Conservation (phyloP, 805 yeast species). For the Kodamaea fukazawae region DNA sequence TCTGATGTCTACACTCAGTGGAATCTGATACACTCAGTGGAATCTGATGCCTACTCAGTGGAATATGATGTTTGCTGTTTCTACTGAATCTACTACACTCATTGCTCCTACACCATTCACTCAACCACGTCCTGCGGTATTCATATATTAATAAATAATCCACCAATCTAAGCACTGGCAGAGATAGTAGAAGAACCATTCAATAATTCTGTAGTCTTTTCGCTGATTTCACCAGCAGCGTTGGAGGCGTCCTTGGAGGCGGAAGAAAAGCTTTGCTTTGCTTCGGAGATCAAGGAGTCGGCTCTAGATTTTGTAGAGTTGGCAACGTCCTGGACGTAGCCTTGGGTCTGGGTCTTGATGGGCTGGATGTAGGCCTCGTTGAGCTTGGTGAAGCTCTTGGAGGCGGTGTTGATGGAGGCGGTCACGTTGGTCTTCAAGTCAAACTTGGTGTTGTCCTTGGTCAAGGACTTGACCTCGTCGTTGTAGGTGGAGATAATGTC, state of each 20-base stretch:
- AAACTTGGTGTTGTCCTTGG: slow-evolving; percentile 16
- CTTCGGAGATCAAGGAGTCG: slow-evolving; percentile 25
- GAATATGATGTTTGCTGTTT: too few relatives aligned
- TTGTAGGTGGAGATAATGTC: slow-evolving; percentile 34
- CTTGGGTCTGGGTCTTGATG: slow-evolving; percentile 37
- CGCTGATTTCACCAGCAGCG: slow-evolving; percentile 8
- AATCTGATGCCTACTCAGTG: too few relatives aligned
- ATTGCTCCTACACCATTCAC: too few relatives aligned
- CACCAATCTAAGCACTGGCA: slow-evolving; percentile 13
- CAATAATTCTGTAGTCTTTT: slow-evolving; percentile 13
- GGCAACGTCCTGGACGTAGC: slow-evolving; percentile 35
- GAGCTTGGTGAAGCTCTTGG: slow-evolving; percentile 29
- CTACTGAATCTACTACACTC: too few relatives aligned
- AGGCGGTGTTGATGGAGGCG: slow-evolving; percentile 36
- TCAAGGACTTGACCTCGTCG: slow-evolving; percentile 29
- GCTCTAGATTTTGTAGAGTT: slow-evolving; percentile 34
- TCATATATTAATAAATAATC: too few relatives aligned
- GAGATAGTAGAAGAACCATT: slow-evolving; percentile 13
- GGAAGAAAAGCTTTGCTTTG: slow-evolving; percentile 13
- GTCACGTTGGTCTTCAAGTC: slow-evolving; percentile 21
- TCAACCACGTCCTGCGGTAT: too few relatives aligned
- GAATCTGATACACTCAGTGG: too few relatives aligned
- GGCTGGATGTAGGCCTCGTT: slow-evolving; percentile 39
- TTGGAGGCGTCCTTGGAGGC: slow-evolving; percentile 5
- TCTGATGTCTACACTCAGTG: too few relatives aligned